Evolutionary conservation across 352 stramenopile genomes (phyloP), one percentile per base, ranked within the genome.

Genomic region (Globisporangium recalcitrans): DNA sequence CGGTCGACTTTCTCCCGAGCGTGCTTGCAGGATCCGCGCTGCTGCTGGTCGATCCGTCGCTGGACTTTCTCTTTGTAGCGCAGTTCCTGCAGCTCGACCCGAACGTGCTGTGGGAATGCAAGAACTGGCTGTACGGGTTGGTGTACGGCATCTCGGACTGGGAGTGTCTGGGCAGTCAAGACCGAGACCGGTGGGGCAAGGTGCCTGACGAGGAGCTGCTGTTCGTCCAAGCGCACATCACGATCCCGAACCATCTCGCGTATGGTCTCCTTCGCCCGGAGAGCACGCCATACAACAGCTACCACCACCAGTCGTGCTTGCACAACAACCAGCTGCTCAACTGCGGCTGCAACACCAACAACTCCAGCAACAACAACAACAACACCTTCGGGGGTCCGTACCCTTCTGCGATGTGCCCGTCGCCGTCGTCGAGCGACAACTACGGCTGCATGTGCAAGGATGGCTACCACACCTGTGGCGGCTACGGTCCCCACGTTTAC

Each of bases 21-120:
- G 80, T 88, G 36, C 67, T 92, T n/a, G 83, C 83, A 8, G 83
- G 83, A 32, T 75, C 83, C 16, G 80, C 81, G 19, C 71, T 92
- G 64, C 70, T 92, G 53, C 68, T 92, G 6, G 83, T 85, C 40
- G 83, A 92, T 46, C 65, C 78, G 22, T 74, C 68, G 13, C 69
- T 92, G 42, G 83, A 92, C 62, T 77, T 90, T 42, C 72, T 87
- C 60, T 92, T 89, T 62, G 81, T 90, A n/a, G 83, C 83, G 32
- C 80, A 90, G 67, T 92, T 92, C 53, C 64, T 92, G 31, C 83
- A 92, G 62, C 67, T 92, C 11, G 83, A 92, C 57, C 78, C 79
- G 29, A 85, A 76, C 27, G 75, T 92, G 58, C 70, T 92, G 21
- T 92, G 82, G 81, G 83, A 92, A 36, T 92, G 83, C 72, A 88